Percentiles rank a stretch among this genome's conserved stretches.
phyloP scores from a whole-genome alignment of 2,329 filamentous ascomycete genomes.

The Fusarium proliferatum region DNA sequence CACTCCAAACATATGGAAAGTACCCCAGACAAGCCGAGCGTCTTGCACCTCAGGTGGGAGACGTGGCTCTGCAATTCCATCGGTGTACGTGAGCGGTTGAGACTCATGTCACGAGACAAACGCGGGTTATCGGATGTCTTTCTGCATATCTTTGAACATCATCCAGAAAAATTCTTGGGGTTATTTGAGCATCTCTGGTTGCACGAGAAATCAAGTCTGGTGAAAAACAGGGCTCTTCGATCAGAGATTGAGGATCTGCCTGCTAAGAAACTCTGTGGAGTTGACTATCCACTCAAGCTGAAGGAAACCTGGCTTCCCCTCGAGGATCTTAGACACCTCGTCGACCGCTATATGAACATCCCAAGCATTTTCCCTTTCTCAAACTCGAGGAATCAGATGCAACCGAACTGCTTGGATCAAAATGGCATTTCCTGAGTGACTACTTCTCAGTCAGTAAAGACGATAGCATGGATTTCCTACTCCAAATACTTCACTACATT shows the following conservation, averaged over 20 bases:
- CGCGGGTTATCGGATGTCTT: not conserved
- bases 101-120: not conserved
- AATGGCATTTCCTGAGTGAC: not conserved
- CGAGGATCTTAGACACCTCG: not conserved
- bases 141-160: constrained; percentile 4
- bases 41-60: not conserved
- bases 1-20: fast-evolving
- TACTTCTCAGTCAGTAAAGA: constrained; percentile 1
- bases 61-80: not conserved
- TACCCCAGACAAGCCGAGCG: not conserved
- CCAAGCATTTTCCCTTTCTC: constrained; percentile 28
- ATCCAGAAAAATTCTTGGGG: constrained; percentile 11
- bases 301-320: constrained; percentile 18
- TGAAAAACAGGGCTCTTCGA: not conserved
- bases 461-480: constrained; percentile 16
- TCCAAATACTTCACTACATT: constrained; percentile 22
- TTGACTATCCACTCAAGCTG: not conserved
- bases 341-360: constrained; percentile 2
- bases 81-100: not conserved
- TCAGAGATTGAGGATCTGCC: not conserved
- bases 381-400: not conserved
- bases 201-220: not conserved
- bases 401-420: not conserved
- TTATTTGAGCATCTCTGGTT: constrained; percentile 21
- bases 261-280: constrained; percentile 6